phyloP scores from a whole-genome alignment of 1,139 yeast species.

The Pichia sp. region DNA sequence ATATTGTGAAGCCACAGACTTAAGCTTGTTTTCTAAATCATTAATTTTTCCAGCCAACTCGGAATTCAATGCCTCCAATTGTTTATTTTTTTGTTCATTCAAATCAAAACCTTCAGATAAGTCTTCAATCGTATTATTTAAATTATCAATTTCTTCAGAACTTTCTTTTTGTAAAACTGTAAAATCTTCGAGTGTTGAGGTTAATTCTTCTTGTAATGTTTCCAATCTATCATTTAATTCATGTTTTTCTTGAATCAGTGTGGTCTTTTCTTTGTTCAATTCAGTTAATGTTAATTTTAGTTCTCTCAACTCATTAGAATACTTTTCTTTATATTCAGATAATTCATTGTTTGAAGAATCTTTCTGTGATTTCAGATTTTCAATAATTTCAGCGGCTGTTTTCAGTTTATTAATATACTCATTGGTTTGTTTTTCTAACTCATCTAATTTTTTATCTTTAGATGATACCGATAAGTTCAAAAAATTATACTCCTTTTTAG shows the following conservation, averaged over 20 bases:
- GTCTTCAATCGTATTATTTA: conserved; percentile 15
- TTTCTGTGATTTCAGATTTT: conserved; percentile 32
- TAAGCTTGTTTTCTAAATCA: conserved; percentile 5
- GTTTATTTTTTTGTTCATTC: conserved; percentile 17
- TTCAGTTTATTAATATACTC: conserved; percentile 40
- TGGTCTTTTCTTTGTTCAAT: conserved; percentile 9
- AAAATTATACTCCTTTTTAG: conserved; percentile 27
- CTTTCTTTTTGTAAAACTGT: conserved; percentile 16
- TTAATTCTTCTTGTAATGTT: conserved; percentile 20
- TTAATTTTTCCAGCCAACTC: conserved; percentile 4
- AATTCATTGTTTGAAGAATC: conserved; percentile 17
- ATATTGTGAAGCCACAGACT: not conserved
- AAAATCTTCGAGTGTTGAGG: conserved; percentile 17
- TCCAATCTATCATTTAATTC: conserved; percentile 9
- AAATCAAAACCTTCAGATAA: conserved; percentile 24
- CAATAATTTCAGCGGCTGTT: conserved; percentile 42
- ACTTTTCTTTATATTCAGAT: conserved; percentile 8
- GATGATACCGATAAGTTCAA: conserved; percentile 30
- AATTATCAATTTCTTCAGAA: conserved; percentile 16
- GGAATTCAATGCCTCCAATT: conserved; percentile 10
- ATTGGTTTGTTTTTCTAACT: conserved; percentile 35
- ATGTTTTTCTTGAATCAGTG: conserved; percentile 10
- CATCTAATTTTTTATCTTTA: conserved; percentile 33
- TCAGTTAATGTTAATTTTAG: conserved; percentile 7
- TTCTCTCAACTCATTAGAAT: conserved; percentile 13